Conservation (phyloP, 2,329 filamentous ascomycete species). For the Lojkania enalia region DNA sequence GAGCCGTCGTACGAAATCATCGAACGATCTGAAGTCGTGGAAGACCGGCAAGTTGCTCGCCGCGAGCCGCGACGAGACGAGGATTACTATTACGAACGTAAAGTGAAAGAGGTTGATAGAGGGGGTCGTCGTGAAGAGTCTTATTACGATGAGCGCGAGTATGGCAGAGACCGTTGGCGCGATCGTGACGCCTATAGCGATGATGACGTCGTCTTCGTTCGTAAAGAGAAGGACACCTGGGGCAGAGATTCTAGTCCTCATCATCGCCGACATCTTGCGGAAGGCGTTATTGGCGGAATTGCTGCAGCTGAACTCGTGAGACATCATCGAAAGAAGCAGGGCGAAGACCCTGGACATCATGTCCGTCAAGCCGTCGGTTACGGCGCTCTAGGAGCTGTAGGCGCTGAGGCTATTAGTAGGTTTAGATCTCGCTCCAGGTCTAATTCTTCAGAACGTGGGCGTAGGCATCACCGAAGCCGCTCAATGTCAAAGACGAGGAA, state of each 20-base stretch:
- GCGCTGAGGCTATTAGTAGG: conserved; percentile 61
- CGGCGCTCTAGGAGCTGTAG: conserved; percentile 63
- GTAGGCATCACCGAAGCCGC: conserved; percentile 21
- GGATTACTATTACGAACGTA: conserved; percentile 65
- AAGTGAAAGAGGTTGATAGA: conserved; percentile 58
- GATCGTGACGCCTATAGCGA: conserved; percentile 59
- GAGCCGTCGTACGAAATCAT: conserved; percentile 64
- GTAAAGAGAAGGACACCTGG: conserved; percentile 55
- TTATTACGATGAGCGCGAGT: conserved; percentile 43
- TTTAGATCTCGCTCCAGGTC: conserved; percentile 52
- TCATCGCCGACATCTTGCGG: conserved; percentile 63
- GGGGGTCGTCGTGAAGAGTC: conserved; percentile 46
- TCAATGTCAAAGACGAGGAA: conserved; percentile 53
- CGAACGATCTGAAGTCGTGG: conserved; percentile 58
- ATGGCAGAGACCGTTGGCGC: conserved; percentile 44
- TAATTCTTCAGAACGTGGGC: conserved; percentile 40
- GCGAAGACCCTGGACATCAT: conserved; percentile 56
- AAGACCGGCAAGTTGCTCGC: conserved; percentile 52
- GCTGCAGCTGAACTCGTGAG: conserved; percentile 64
- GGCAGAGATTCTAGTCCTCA: conserved; percentile 47
- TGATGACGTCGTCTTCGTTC: conserved; percentile 64
- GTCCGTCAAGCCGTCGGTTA: conserved; percentile 61
- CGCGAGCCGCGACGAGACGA: conserved; percentile 55
- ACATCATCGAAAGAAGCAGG: conserved; percentile 60
- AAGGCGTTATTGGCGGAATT: conserved; percentile 63